Conservation (phyloP, 495 filamentous ascomycete genomes). For the Sphaerosporella brunnea region DNA sequence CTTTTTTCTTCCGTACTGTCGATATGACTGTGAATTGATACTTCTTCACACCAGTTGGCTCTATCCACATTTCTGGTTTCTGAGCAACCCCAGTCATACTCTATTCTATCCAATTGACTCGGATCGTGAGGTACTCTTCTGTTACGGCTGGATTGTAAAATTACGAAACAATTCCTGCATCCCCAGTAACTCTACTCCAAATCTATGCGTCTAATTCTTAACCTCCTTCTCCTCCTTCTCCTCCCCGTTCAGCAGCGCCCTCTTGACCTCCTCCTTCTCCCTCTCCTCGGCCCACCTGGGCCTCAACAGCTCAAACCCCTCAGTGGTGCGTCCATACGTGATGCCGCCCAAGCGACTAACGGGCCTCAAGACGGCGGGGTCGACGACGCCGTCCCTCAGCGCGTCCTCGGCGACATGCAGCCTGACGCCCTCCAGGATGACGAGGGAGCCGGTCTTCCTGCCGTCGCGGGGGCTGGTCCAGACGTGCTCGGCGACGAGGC, state of each 20-base stretch:
- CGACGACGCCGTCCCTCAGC: constrained; percentile 56
- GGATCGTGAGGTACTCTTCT: too few species aligned
- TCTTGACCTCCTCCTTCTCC: constrained; percentile 32
- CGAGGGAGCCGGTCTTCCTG: constrained; percentile 53
- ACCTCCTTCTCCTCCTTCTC: constrained; percentile 2
- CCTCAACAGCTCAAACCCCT: constrained; percentile 59
- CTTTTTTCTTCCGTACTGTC: too few species aligned
- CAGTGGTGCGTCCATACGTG: constrained; percentile 51
- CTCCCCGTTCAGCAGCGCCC: constrained; percentile 12
- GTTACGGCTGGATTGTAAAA: too few species aligned
- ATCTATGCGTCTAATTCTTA: not conserved
- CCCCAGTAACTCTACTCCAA: not conserved
- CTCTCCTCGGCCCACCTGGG: constrained; percentile 43
- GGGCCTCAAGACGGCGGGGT: constrained; percentile 53
- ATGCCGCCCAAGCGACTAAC: constrained; percentile 71
- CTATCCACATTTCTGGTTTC: too few species aligned
- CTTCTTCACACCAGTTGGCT: too few species aligned
- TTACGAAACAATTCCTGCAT: not conserved
- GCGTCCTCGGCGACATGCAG: constrained; percentile 90
- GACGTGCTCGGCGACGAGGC: constrained; percentile 37
- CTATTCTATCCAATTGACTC: too few species aligned
- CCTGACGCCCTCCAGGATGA: constrained; percentile 63
- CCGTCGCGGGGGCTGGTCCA: constrained; percentile 50
- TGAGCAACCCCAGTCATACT: too few species aligned
- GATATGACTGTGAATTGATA: too few species aligned